Base-by-base conservation (phyloP, 805 yeast species). In the Hanseniaspora taiwanica region DNA sequence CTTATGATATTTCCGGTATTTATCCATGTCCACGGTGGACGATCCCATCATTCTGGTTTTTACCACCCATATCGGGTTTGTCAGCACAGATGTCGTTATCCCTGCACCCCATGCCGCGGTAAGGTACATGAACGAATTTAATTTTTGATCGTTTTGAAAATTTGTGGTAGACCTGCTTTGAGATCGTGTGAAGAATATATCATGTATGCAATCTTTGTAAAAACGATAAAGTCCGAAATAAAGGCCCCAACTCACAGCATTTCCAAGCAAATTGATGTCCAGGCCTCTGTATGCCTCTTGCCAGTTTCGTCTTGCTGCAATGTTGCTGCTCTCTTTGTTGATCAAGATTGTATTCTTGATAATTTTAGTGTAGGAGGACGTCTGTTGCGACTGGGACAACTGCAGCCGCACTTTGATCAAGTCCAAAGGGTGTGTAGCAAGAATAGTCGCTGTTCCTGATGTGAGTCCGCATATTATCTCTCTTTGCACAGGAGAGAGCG, bases 31-130 rank as follows among this genome's bases (percentile, higher is more conserved):
- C 10, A 32, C 29, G 19, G 44, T 38, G 36, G 54, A 53, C 12
- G 56, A 71, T 16, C 86, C 76, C 51, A 87, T 67, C 48, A 89
- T 79, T 45, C 97, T 68, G 0, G 98, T 91, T 58, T 91, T 91
- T 16, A 91, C 57, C 1, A 91, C 95, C 98, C 98, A 89, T 9
- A 89, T 71, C 1, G 98, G 98, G 54, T 86, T 91, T 1, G 98
- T 87, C 13, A 82, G 33, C 0, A 84, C 41, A 1, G 93, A 72
- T 0, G 96, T 84, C 4, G 76, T 51, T 32, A 76, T 52, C 0
- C 98, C 98, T 0, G 96, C 86, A 2, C 68, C 46, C 37, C 76
- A 69, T 2, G 86, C 81, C 37, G 79, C 61, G 3, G 61, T 40
- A 21, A 79, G 50, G 56, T 75, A 74, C 44, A 69, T 65, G 40